These are phyloP conservation scores for Populus hybrid DNA, from an alignment of 441 rosid genomes.

Conservation along the genomic window DNA sequence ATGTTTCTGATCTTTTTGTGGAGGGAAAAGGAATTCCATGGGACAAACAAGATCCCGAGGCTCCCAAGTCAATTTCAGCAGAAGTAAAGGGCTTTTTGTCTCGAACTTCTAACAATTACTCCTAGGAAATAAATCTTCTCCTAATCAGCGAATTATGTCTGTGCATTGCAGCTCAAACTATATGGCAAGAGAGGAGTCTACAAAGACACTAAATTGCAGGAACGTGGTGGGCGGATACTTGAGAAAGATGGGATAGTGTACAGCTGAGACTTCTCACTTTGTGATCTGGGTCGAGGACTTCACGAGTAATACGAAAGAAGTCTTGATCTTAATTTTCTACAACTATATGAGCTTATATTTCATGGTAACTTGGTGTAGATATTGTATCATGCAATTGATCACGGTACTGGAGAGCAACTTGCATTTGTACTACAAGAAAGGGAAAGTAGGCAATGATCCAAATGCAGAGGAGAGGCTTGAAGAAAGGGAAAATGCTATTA, in stretches of 20 bases:
- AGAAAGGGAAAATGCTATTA: slow-evolving; percentile 71
- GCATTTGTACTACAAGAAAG: slow-evolving; percentile 67
- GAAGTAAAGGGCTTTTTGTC: slow-evolving; percentile 27
- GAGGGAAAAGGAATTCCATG: slow-evolving; percentile 67
- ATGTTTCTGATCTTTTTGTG: slow-evolving; percentile 55
- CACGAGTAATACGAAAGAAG: slow-evolving; percentile 41
- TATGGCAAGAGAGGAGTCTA: slow-evolving; percentile 70
- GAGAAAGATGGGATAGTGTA: slow-evolving; percentile 70
- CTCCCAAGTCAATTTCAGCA: slow-evolving; percentile 50
- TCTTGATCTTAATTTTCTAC: background rate
- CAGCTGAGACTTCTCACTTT: slow-evolving; percentile 66
- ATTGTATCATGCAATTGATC: slow-evolving; percentile 67
- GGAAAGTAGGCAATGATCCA: slow-evolving; percentile 62
- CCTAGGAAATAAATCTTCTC: background rate
- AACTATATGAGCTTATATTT: background rate
- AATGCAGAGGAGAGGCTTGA: slow-evolving; percentile 66
- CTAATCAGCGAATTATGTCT: background rate
- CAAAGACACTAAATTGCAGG: slow-evolving; percentile 52
- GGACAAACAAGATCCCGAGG: slow-evolving; percentile 69
- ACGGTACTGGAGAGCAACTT: slow-evolving; percentile 52
- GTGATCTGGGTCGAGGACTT: slow-evolving; percentile 59
- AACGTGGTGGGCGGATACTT: slow-evolving; percentile 50
- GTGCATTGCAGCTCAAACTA: slow-evolving; percentile 53
- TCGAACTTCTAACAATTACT: background rate
- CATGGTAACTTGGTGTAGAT: slow-evolving; percentile 31